These are phyloP conservation scores for Royoungia palumana DNA, from an alignment of 768 basidiomycete species.

Conservation along the genomic window DNA sequence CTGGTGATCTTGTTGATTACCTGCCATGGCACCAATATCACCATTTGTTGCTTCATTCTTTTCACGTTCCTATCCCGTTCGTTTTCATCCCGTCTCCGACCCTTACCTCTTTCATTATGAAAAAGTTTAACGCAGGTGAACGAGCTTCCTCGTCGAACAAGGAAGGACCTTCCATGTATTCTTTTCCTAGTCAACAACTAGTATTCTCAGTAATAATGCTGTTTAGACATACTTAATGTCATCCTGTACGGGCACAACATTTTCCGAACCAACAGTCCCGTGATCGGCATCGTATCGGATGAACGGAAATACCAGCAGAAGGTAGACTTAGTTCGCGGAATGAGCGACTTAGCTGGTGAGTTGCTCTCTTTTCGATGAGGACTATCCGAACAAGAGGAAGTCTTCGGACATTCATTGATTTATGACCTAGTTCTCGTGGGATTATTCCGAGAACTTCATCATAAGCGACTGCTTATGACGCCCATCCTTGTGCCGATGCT, in stretches of 20 bases:
- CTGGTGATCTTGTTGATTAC: constrained; percentile 37
- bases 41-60: constrained; percentile 18
- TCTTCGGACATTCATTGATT: no score
- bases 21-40: constrained; percentile 3
- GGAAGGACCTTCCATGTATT: constrained; percentile 33
- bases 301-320: no score
- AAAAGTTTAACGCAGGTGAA: constrained; percentile 20
- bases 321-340: no score
- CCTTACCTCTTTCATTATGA: constrained; percentile 13
- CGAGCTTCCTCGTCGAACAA: constrained; percentile 14
- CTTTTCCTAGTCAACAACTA: constrained; percentile 22
- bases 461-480: no score
- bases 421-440: no score
- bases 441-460: no score
- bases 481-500: no score
- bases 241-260: constrained; percentile 19
- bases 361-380: no score
- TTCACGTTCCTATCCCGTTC: constrained; percentile 9
- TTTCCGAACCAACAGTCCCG: background rate
- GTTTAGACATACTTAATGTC: constrained; percentile 32
- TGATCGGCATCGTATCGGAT: no score
- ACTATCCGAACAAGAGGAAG: no score
- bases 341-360: no score
- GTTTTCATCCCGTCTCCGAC: constrained; percentile 7
- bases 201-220: constrained; percentile 29